Evolutionary conservation across 345 rosid species (phyloP).

Genomic region (Noccaea caerulescens): DNA sequence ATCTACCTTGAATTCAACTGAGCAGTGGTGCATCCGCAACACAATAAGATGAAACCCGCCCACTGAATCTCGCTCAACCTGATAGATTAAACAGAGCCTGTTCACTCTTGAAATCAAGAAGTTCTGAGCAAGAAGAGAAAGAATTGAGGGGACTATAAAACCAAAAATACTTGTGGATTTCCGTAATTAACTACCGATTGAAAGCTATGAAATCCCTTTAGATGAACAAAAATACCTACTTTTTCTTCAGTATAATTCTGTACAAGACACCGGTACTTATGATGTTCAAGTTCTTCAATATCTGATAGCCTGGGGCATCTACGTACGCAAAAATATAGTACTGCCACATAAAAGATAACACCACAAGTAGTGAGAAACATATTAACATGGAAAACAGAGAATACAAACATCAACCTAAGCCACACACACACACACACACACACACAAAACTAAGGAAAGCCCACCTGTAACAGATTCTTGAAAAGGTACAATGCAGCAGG

Average conservation of each 20-base stretch:
- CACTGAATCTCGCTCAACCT: constrained; percentile 96
- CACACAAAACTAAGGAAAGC: constrained; percentile 3
- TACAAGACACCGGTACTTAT: constrained; percentile 94
- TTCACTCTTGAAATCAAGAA: too few relatives aligned
- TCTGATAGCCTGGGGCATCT: constrained; percentile 97
- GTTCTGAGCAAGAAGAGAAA: not conserved
- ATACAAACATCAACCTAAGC: not conserved
- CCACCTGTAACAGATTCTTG: constrained; percentile 94
- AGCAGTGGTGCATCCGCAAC: constrained; percentile 98
- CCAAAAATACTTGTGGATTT: constrained; percentile 6
- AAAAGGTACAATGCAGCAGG: constrained; percentile 94
- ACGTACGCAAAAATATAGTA: constrained; percentile 98
- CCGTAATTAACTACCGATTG: not conserved
- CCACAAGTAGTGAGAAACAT: constrained; percentile 33
- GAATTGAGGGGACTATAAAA: not conserved
- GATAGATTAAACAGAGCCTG: too few relatives aligned
- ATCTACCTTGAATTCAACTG: constrained; percentile 89
- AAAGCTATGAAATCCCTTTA: constrained; percentile 15
- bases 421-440: not conserved
- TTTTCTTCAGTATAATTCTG: constrained; percentile 86
- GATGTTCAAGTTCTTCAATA: constrained; percentile 93
- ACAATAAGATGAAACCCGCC: constrained; percentile 90
- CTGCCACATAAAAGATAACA: constrained; percentile 51
- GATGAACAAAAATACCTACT: constrained; percentile 52
- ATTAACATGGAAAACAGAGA: constrained; percentile 8